These are phyloP conservation scores for Hypoxylon sp. DNA, from an alignment of 2,329 filamentous ascomycete species.

Conservation along the genomic window DNA sequence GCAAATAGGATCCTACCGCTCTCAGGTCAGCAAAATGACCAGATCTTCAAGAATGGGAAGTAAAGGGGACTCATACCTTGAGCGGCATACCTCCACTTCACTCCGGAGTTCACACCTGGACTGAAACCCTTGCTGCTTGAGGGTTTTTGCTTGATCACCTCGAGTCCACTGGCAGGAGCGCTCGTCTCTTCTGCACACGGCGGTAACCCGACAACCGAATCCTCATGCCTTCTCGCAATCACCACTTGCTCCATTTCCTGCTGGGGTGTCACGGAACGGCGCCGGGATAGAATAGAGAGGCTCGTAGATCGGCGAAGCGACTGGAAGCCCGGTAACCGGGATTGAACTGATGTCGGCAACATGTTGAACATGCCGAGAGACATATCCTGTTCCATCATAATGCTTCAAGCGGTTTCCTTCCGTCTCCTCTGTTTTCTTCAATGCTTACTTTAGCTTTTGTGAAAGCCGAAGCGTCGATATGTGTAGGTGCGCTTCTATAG, in stretches of 20 bases:
- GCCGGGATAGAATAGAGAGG: constrained; percentile 47
- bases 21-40: constrained; percentile 2
- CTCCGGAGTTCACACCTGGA: constrained; percentile 29
- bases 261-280: constrained; percentile 16
- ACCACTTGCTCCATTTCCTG: constrained; percentile 32
- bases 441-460: not conserved
- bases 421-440: constrained; percentile 1
- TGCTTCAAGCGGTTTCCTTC: constrained; percentile 12
- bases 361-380: constrained; percentile 65
- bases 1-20: constrained; percentile 43
- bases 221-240: constrained; percentile 30
- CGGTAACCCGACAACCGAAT: constrained; percentile 30
- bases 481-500: not conserved
- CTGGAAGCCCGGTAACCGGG: constrained; percentile 62
- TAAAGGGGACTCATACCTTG: constrained; percentile 44
- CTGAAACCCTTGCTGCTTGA: not conserved
- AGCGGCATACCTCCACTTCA: constrained; percentile 50
- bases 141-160: constrained; percentile 14
- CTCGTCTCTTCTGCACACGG: constrained; percentile 16
- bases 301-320: constrained; percentile 61
- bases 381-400: constrained; percentile 50
- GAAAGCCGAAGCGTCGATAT: constrained; percentile 1
- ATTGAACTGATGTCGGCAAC: constrained; percentile 65
- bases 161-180: constrained; percentile 8
- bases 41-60: not conserved